Evolutionary conservation across 2,329 filamentous ascomycete genomes (phyloP).

Genomic region (Grosmannia serpens): DNA sequence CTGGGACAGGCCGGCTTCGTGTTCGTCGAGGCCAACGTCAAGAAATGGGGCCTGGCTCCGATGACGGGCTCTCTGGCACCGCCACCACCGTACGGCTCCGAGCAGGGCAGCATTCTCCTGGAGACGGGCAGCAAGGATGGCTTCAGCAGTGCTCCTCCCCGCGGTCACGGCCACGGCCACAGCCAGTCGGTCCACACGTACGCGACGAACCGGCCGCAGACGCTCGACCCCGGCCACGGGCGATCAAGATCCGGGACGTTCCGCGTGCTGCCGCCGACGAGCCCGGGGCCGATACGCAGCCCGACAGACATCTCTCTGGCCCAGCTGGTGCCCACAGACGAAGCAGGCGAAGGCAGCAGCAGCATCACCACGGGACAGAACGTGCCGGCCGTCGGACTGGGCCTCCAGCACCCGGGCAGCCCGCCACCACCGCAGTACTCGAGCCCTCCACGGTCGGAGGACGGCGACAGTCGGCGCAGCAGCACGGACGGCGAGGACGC

Average conservation of each 20-base stretch:
- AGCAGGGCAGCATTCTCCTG: conserved; percentile 90
- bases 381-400: conserved; percentile 20
- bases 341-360: conserved; percentile 57
- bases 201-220: conserved; percentile 22
- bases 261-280: conserved; percentile 63
- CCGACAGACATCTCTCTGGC: conserved; percentile 94
- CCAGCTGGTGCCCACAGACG: conserved; percentile 62
- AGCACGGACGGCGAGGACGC: conserved; percentile 46
- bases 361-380: background rate
- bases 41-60: conserved; percentile 97
- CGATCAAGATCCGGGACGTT: conserved; percentile 70
- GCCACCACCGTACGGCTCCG: conserved; percentile 90
- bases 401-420: conserved; percentile 43
- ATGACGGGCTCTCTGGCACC: conserved; percentile 92
- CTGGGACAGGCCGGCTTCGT: conserved; percentile 97
- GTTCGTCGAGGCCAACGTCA: conserved; percentile 98
- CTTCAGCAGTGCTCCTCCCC: conserved; percentile 27
- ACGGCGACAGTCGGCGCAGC: conserved; percentile 40
- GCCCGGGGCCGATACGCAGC: conserved; percentile 78
- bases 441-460: conserved; percentile 51
- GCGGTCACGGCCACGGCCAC: conserved; percentile 32
- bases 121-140: conserved; percentile 66
- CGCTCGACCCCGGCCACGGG: conserved; percentile 52
- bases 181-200: conserved; percentile 33
- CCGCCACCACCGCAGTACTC: conserved; percentile 64